Percentiles rank a stretch among this genome's conserved stretches.
Conservation (phyloP, 257 asterid species). For the Knoxia roxburghii region DNA sequence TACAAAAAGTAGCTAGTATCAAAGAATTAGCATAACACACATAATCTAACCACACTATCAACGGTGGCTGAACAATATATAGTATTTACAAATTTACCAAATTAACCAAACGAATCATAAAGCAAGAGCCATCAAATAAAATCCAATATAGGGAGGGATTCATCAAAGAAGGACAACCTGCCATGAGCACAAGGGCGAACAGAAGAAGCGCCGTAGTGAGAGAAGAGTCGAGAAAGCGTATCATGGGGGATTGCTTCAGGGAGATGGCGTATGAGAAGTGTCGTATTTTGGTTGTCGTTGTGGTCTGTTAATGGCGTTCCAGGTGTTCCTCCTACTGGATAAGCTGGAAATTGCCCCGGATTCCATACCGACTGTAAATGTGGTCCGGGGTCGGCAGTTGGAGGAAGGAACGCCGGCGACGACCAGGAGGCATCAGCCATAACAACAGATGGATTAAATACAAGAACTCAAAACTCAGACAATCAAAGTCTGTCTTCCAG, state of each 20-base stretch:
- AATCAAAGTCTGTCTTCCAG: no score
- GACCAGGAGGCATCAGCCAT: background rate
- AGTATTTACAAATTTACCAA: background rate
- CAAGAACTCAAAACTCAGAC: no score
- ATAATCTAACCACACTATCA: no score
- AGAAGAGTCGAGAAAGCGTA: slow-evolving; percentile 59
- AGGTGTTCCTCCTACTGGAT: background rate
- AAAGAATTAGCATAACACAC: no score
- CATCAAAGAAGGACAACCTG: slow-evolving; percentile 30
- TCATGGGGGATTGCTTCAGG: slow-evolving; percentile 79
- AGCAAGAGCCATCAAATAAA: background rate
- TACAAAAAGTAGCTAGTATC: no score
- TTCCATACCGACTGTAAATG: background rate
- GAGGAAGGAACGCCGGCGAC: background rate
- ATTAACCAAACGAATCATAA: background rate
- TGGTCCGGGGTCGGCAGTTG: background rate
- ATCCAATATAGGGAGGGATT: background rate
- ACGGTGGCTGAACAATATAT: no score
- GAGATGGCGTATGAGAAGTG: slow-evolving; percentile 78
- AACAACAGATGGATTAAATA: no score
- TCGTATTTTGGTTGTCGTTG: slow-evolving; percentile 23
- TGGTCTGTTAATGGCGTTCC: background rate
- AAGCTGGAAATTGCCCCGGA: background rate
- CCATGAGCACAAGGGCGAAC: slow-evolving; percentile 63
- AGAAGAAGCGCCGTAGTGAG: slow-evolving; percentile 78